Base-by-base conservation (phyloP, 148 eudicot species). In the Rhododendron mucronatum region DNA sequence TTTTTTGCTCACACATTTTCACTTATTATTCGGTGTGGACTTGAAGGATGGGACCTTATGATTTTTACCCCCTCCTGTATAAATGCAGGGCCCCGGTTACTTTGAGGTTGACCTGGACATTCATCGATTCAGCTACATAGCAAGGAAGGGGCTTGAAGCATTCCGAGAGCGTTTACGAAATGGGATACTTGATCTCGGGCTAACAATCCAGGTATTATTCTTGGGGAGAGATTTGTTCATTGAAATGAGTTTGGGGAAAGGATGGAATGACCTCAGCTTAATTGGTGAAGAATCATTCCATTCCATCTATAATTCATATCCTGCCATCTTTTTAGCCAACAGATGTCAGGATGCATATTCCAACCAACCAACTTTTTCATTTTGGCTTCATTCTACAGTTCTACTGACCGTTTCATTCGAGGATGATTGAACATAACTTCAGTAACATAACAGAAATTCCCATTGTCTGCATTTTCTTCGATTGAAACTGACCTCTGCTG, bases 101-200 rank as follows among this genome's bases (percentile, higher is more conserved):
- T 95, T 95, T 82, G 97, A 96, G 87, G 90, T 96, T 87, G 98
- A 96, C 84, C 93, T 96, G 79, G 98, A 94, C 89, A 94, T 96
- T 86, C 98, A 96, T 88, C 93, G 93, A 53, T 96, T 96, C 88
- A 92, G 97, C 90, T 96, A 91, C 91, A 92, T 96, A 73, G 95
- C 97, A 79, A 90, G 98, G 87, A 96, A 90, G 86, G 98, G 98
- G 84, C 93, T 94, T 71, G 97, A 96, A 75, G 89, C 98, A 84
- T 92, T 96, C 79, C 90, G 93, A 53, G 98, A 92, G 41, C 93
- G 96, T 48, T 84, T 94, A 74, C 87, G 63, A 69, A 86, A 90
- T 84, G 95, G 96, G 48, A 91, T 96, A 51, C 77, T 96, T 71
- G 93, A 96, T 90, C 87, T 96, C 69, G 98, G 96, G 48, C 82